Percentiles rank a stretch among this genome's conserved stretches.
Evolutionary conservation across 805 yeast genomes (phyloP).

Genomic region (Danielia reshetovae): DNA sequence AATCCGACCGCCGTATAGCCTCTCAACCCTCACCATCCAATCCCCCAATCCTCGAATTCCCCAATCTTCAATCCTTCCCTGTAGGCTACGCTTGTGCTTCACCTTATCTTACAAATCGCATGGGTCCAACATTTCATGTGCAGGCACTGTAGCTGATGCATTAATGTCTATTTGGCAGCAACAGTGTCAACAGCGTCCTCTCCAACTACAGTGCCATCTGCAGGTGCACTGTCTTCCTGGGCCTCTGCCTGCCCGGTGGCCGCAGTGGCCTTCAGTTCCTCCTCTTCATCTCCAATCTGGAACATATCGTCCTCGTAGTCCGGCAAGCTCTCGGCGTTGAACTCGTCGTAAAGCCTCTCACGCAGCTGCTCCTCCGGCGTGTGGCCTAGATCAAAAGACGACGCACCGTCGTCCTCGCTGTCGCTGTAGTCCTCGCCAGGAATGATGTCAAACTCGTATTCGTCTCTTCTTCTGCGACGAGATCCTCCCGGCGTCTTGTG

Average conservation of each 20-base stretch:
- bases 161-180: too few relatives aligned
- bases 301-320: slow-evolving; percentile 40
- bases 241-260: neutral
- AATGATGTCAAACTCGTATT: slow-evolving; percentile 73
- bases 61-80: too few relatives aligned
- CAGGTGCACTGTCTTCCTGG: neutral
- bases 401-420: slow-evolving; percentile 34
- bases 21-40: too few relatives aligned
- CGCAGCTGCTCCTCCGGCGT: slow-evolving; percentile 31
- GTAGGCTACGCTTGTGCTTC: too few relatives aligned
- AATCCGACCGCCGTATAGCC: too few relatives aligned
- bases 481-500: slow-evolving; percentile 39
- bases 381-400: slow-evolving; percentile 27
- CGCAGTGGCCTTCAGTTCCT: slow-evolving; percentile 4
- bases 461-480: slow-evolving; percentile 56
- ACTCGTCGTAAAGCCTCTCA: slow-evolving; percentile 38
- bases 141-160: too few relatives aligned
- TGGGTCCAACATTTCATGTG: too few relatives aligned
- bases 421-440: slow-evolving; percentile 57
- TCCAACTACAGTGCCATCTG: neutral
- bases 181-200: neutral
- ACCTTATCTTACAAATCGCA: too few relatives aligned
- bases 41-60: too few relatives aligned
- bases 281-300: slow-evolving; percentile 38
- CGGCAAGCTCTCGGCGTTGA: slow-evolving; percentile 35